Evolutionary conservation across 1,284 basidiomycete species (phyloP).

Genomic region (Malassezia yamatoensis): DNA sequence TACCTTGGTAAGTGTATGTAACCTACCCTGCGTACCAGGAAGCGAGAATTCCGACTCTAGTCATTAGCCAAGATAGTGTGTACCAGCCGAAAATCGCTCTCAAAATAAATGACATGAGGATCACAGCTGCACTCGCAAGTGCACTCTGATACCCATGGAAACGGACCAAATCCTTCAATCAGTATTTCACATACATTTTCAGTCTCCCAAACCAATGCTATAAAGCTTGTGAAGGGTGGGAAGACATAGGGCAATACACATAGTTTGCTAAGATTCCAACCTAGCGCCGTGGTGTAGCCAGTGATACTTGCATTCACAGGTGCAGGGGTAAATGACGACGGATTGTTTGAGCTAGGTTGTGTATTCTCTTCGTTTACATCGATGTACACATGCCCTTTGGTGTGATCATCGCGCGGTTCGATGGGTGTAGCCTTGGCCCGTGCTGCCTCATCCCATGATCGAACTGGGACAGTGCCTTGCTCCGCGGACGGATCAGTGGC

Average conservation of each 20-base stretch:
- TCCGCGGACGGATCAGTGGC: not conserved
- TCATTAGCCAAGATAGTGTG: not conserved
- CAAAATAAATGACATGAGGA: slow-evolving; percentile 19
- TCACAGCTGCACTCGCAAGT: slow-evolving; percentile 16
- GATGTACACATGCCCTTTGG: slow-evolving; percentile 5
- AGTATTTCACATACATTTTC: slow-evolving; percentile 17
- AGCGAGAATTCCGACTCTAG: not conserved
- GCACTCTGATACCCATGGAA: slow-evolving; percentile 33
- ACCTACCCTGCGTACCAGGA: slow-evolving; percentile 23
- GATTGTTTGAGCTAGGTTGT: not conserved
- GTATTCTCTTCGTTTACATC: slow-evolving; percentile 2
- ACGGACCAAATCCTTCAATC: slow-evolving; percentile 22
- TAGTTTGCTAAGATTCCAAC: slow-evolving; percentile 13
- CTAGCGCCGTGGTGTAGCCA: slow-evolving; percentile 14
- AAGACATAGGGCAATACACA: slow-evolving; percentile 10
- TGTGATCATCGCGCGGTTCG: not conserved
- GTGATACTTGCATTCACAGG: slow-evolving; percentile 15
- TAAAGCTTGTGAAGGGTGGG: slow-evolving; percentile 23
- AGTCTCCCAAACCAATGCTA: slow-evolving; percentile 23
- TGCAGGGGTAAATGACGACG: not conserved
- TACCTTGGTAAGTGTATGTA: slow-evolving; percentile 19
- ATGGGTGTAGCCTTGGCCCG: slow-evolving; percentile 9
- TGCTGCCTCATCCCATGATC: slow-evolving; percentile 18
- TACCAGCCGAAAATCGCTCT: not conserved
- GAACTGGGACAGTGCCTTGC: not conserved